Evolutionary conservation across 2,329 filamentous ascomycete species (phyloP), one percentile per base, ranked within the genome.

Genomic region (Fusarium oligoseptatum): DNA sequence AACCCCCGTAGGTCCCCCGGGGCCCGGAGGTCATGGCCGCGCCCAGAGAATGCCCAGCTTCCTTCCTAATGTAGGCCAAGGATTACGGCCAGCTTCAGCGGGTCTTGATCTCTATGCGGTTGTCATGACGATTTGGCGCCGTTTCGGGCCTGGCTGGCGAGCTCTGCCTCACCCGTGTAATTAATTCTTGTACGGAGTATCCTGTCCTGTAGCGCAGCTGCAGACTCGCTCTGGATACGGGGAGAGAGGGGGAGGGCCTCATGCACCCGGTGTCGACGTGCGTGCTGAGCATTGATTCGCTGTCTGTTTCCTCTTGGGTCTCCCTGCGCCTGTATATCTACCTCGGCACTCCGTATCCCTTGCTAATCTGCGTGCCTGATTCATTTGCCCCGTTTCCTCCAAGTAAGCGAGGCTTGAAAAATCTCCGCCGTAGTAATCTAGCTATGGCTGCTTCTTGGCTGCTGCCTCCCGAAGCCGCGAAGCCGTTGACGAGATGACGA

Each of bases 121-220:
- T 79, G 77, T 77, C 77, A 75, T 79, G 77, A 71, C 77, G 67
- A 79, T 79, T 68, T 75, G 71, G 75, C 63, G 75, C 56, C 63
- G 76, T 79, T 78, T 76, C 69, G 69, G 43, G 48, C 55, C 45
- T 57, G 70, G 52, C 58, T 70, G 50, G 71, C 43, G 57, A 56
- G 64, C 58, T 52, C 55, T 63, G 57, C 57, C 63, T 71, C 61
- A 24, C 41, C 55, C 56, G 43, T 55, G 58, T 24, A 27, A 17
- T 41, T 27, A 63, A 63, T 43, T 43, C 20, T 36, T 45, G 24
- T 34, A 34, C 11, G 32, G 32, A 34, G 32, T 34, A 34, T 12
- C 32, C 32, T 32, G 29, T 32, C 29, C 7, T 41, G 37, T 10
- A n/a, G 17, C 41, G 7, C n/a, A 50, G 14, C 48, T 52, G 48